Base-by-base conservation (phyloP, 1,139 yeast species). In the Yamadazyma buinensis region DNA sequence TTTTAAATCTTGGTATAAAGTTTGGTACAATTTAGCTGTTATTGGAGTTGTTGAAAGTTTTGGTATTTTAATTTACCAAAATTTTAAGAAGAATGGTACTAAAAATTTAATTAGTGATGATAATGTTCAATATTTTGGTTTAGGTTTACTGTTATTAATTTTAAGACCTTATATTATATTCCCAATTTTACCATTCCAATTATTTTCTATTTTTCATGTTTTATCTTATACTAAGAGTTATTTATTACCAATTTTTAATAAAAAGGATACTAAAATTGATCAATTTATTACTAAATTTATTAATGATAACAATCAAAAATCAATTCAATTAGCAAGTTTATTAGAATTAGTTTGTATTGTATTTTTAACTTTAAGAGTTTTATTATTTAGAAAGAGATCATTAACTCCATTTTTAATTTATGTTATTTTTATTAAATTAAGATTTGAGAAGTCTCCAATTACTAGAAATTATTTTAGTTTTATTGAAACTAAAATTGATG, bases 381-480 rank as follows among this genome's bases (percentile, higher is more conserved):
- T 87, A 29, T 55, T 80, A n/a, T 80, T 80, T 64, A 71, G 80
- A 55, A 68, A 63, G 48, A 77, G 80, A 49, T 80, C 90, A 26
- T 71, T 85, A 68, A 49, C 79, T 37, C 75, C 80, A 13, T 68
- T 84, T 29, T 44, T 72, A 18, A 59, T 75, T 28, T 87, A 83
- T 59, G 54, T 76, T 21, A 42, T 78, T 15, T 90, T 90, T 61
- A 70, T 87, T 57, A 85, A 85, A 61, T 62, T 84, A 41, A 77
- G 95, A 59, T 85, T 70, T 55, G 95, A 86, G 55, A 80, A 77
- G 49, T 83, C 94, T 7, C 68, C 77, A 29, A 80, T 80, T 63
- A 83, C 88, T 41, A 80, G 87, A 61, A 70, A 77, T 45, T 80
- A 78, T 31, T 70, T 88, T 53, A 80, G 83, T 60, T 65, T 72